phyloP scores from a whole-genome alignment of 176 grass and related monocot species.

The Luzula sylvatica region DNA sequence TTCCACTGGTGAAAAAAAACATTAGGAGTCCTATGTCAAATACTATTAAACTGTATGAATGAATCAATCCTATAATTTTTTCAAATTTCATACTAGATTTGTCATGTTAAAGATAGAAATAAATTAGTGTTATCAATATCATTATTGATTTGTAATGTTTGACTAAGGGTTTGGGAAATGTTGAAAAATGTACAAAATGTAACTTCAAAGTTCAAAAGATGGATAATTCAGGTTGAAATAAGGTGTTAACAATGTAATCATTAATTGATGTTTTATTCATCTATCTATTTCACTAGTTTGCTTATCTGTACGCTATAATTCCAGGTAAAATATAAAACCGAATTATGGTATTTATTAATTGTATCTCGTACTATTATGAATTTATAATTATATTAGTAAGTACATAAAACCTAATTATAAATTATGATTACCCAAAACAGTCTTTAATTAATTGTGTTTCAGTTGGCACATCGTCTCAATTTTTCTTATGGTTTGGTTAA shows the following conservation, averaged over 20 bases:
- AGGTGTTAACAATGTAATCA: conserved; percentile 10
- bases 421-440: background rate
- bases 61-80: no score
- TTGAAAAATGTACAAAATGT: background rate
- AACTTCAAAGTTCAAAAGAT: conserved; percentile 8
- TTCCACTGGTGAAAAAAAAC: no score
- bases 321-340: background rate
- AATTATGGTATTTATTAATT: no score
- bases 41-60: no score
- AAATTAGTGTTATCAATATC: no score
- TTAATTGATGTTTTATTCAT: background rate
- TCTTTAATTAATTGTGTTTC: background rate
- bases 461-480: conserved; percentile 6
- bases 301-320: conserved; percentile 12
- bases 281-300: conserved; percentile 7
- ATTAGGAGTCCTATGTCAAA: no score
- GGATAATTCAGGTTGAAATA: conserved; percentile 13
- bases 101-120: no score
- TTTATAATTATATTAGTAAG: background rate
- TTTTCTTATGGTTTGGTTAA: conserved; percentile 12
- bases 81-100: no score
- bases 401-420: background rate
- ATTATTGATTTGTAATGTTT: no score
- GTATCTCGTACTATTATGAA: no score
- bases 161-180: background rate